Conservation (phyloP, 768 basidiomycete genomes). For the Lepiota venenata region DNA sequence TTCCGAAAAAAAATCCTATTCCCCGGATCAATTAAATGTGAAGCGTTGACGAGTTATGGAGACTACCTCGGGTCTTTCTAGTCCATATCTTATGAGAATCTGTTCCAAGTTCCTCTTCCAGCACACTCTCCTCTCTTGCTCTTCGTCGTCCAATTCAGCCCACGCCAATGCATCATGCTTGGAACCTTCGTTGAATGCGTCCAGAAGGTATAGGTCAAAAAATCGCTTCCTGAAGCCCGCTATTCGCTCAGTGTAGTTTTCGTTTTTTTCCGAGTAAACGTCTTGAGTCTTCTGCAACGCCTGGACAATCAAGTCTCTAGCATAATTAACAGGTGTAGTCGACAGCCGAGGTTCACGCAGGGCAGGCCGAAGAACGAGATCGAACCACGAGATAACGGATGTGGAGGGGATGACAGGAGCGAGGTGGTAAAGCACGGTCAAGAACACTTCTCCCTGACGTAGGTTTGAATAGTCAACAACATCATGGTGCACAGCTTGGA, state of each 20-base stretch:
- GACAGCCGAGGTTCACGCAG: conserved; percentile 72
- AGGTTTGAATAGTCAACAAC: conserved; percentile 60
- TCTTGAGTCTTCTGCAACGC: conserved; percentile 50
- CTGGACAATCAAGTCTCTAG: conserved; percentile 67
- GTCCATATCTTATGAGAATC: conserved; percentile 62
- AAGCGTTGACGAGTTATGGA: not conserved
- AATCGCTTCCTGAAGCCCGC: conserved; percentile 65
- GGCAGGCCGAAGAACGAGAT: conserved; percentile 73
- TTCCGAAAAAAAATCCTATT: conserved; percentile 68
- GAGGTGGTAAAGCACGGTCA: conserved; percentile 63
- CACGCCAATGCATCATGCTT: conserved; percentile 73
- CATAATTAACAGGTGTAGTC: conserved; percentile 52
- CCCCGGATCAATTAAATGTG: conserved; percentile 1
- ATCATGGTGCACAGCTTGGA: conserved; percentile 60
- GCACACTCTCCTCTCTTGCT: conserved; percentile 52
- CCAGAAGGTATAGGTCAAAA: conserved; percentile 73
- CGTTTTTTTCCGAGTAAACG: conserved; percentile 16
- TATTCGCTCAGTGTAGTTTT: conserved; percentile 42
- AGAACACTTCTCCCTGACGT: conserved; percentile 62
- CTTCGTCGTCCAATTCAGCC: conserved; percentile 60
- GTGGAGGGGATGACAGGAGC: conserved; percentile 56
- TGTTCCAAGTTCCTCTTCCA: conserved; percentile 85
- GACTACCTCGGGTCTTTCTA: conserved; percentile 61
- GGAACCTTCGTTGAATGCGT: conserved; percentile 73
- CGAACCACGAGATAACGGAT: conserved; percentile 82